phyloP scores from a whole-genome alignment of 2,329 filamentous ascomycete genomes.

The Neofusicoccum ribis region DNA sequence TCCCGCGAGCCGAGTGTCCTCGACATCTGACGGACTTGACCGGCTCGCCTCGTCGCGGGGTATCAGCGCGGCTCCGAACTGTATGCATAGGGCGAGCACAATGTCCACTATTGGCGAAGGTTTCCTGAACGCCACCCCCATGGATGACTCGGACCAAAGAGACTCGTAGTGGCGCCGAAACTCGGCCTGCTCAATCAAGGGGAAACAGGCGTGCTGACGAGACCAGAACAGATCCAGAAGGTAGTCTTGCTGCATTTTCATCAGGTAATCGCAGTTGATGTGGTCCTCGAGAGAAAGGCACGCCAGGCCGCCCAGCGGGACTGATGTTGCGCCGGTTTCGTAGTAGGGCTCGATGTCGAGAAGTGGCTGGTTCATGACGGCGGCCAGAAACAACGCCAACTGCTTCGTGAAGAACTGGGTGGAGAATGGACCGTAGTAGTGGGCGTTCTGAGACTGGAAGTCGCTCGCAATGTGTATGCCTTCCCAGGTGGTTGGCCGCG shows the following conservation, averaged over 20 bases:
- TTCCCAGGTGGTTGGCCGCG: not conserved
- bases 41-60: not conserved
- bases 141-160: slow-evolving; percentile 25
- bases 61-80: slow-evolving; percentile 41
- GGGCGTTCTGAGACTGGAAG: not conserved
- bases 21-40: slow-evolving; percentile 3
- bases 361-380: slow-evolving; percentile 35
- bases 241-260: slow-evolving; percentile 47
- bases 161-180: slow-evolving; percentile 46
- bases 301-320: not conserved
- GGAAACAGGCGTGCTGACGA: slow-evolving; percentile 44
- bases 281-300: slow-evolving; percentile 2
- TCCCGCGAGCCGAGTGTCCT: slow-evolving; percentile 47
- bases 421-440: slow-evolving; percentile 47
- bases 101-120: slow-evolving; percentile 56
- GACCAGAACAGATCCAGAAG: slow-evolving; percentile 53
- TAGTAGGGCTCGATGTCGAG: not conserved
- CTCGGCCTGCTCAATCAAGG: slow-evolving; percentile 47
- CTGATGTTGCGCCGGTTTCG: not conserved
- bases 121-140: slow-evolving; percentile 31
- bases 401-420: slow-evolving; percentile 48
- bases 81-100: slow-evolving; percentile 54
- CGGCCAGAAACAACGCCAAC: slow-evolving; percentile 41
- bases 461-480: not conserved
- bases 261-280: slow-evolving; percentile 33